Base-by-base conservation (phyloP, 2,329 filamentous ascomycete species). In the Sclerotinia minor region DNA sequence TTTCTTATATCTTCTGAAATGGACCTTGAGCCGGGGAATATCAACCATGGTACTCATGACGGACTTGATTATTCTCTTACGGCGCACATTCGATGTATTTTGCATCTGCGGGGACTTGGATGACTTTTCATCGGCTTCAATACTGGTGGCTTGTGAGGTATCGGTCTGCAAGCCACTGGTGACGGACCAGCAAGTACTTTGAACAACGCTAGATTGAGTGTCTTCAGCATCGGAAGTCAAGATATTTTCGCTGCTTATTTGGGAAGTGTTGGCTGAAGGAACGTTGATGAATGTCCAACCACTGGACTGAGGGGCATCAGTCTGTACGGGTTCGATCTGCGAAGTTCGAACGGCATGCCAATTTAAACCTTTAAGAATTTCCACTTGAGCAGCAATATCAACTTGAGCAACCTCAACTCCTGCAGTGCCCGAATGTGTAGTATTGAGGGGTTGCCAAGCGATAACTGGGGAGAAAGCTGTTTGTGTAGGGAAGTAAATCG, bases 91-190 rank as follows among this genome's bases (percentile, higher is more conserved):
- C n/a, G 19, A 63, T 4, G 7, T 13, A 3, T 38, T 26, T 8
- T 21, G 21, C 5, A 21, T 63, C 5, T 50, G n/a, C 2, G 15
- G n/a, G 45, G 38, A 38, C 8, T n/a, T 41, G 5, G 8, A 26
- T 26, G 45, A 41, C 2, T 32, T n/a, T 5, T 63, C 7, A 9
- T 38, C 32, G 9, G 5, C 15, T 35, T 50, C 32, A 13, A 50
- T 32, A 41, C 45, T 50, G 15, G 59, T 63, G 19, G n/a, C 59
- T 8, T 63, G 45, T 17, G 59, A 63, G n/a, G 29, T 63, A 15
- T 63, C 29, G 5, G 45, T 38, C 59, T 63, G 32, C 8, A 15
- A 50, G 24, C 32, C 59, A 50, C 32, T 50, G n/a, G 5, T 26
- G n/a, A 52, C 15, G 6, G 45, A 50, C 45, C 45, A 38, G 38